These are phyloP conservation scores for Aspergillus novoparasiticus DNA, from an alignment of 2,329 filamentous ascomycete genomes.

Conservation along the genomic window DNA sequence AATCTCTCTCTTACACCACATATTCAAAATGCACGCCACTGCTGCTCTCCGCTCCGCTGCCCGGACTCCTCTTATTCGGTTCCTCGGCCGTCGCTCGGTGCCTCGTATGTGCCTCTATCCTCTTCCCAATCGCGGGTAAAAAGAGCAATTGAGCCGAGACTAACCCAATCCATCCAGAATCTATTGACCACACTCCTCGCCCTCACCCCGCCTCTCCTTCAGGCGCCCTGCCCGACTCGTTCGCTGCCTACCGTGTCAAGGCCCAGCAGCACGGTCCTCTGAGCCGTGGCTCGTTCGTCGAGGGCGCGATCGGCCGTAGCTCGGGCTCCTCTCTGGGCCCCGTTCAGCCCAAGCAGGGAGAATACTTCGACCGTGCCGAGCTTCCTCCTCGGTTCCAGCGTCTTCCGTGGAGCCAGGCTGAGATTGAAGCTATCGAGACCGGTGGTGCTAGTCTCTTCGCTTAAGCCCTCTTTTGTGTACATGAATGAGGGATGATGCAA, in stretches of 20 bases:
- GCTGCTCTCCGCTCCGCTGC: constrained; percentile 44
- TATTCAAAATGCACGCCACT: constrained; percentile 45
- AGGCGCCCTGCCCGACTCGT: constrained; percentile 60
- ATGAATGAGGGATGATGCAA: constrained; percentile 20
- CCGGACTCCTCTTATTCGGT: constrained; percentile 53
- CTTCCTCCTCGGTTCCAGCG: constrained; percentile 83
- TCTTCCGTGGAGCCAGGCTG: constrained; percentile 70
- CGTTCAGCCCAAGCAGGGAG: constrained; percentile 69
- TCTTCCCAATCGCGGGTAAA: neutral
- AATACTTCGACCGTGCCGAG: constrained; percentile 87
- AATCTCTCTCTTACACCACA: constrained; percentile 1
- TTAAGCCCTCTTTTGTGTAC: constrained; percentile 32
- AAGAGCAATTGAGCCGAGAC: neutral
- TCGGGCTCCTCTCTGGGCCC: constrained; percentile 73
- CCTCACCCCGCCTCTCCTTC: constrained; percentile 61
- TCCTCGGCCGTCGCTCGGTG: constrained; percentile 50
- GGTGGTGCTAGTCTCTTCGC: constrained; percentile 74
- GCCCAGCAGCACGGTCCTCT: constrained; percentile 68
- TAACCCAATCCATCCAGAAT: constrained; percentile 31
- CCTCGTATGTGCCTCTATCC: constrained; percentile 41
- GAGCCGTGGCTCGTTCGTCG: constrained; percentile 39
- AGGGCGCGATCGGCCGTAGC: constrained; percentile 57
- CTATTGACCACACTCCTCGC: constrained; percentile 58
- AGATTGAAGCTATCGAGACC: constrained; percentile 96
- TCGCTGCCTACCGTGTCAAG: constrained; percentile 64